These are phyloP conservation scores for Phytophthora colocasiae DNA, from an alignment of 352 stramenopile species.

Conservation along the genomic window DNA sequence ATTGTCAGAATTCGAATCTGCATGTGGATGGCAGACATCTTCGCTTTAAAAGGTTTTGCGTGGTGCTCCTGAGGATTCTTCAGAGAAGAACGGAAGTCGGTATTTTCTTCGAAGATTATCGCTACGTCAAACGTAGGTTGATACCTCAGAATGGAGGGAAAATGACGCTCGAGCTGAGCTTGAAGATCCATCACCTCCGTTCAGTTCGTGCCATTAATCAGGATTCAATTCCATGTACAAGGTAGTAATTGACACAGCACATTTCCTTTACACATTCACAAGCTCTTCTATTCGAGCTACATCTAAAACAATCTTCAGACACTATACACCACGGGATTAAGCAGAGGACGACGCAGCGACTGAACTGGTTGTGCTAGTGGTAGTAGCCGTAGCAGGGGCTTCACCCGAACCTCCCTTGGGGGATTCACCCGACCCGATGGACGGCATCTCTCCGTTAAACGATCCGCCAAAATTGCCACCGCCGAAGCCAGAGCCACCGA, in stretches of 20 bases:
- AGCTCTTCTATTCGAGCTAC: constrained; percentile 19
- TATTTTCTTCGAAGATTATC: background rate
- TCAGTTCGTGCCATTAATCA: no score
- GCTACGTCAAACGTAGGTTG: background rate
- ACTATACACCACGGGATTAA: background rate
- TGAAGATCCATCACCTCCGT: no score
- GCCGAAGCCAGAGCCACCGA: constrained; percentile 20
- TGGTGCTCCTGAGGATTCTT: no score
- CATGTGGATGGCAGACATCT: background rate
- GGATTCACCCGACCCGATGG: constrained; percentile 23
- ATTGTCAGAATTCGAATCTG: background rate
- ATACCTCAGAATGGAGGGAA: no score
- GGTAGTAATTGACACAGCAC: no score
- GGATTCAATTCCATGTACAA: no score
- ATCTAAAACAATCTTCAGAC: constrained; percentile 5
- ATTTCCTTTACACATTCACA: no score
- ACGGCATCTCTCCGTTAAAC: constrained; percentile 8
- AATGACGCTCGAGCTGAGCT: no score
- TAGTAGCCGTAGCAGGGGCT: background rate
- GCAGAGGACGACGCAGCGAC: constrained; percentile 10
- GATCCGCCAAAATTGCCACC: constrained; percentile 14
- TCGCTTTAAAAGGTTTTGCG: no score
- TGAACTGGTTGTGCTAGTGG: constrained; percentile 4
- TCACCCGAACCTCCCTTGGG: constrained; percentile 13
- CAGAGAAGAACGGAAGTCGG: background rate